Conservation (phyloP, 306 rosid species). For the Cyamopsis tetragonoloba region DNA sequence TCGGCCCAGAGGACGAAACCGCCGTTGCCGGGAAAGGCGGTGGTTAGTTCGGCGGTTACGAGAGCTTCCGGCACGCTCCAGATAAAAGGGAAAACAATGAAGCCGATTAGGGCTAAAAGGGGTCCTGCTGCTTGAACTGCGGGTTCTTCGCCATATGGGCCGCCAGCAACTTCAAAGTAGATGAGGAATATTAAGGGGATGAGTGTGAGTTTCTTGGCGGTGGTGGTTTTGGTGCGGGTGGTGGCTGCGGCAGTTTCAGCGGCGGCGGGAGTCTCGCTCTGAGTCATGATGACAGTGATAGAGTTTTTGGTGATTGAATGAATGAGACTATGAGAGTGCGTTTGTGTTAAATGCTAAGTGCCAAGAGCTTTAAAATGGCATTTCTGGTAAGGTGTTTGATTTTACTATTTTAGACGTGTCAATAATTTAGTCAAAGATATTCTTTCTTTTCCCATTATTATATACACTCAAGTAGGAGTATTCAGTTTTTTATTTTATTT, state of each 20-base stretch:
- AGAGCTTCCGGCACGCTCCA: constrained; percentile 41
- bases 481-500: too few relatives aligned
- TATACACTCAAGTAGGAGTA: too few relatives aligned
- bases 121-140: constrained; percentile 42
- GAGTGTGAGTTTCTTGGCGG: constrained; percentile 22
- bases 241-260: not conserved
- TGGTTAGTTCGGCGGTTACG: constrained; percentile 35
- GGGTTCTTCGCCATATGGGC: constrained; percentile 44
- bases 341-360: too few relatives aligned
- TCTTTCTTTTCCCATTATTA: too few relatives aligned
- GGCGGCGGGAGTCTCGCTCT: too few relatives aligned
- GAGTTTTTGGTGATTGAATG: too few relatives aligned
- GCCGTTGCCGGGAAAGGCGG: constrained; percentile 32
- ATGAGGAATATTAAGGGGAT: constrained; percentile 39
- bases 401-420: too few relatives aligned
- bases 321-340: too few relatives aligned
- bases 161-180: constrained; percentile 44
- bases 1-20: constrained; percentile 37
- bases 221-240: not conserved
- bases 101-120: constrained; percentile 29
- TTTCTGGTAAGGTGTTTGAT: too few relatives aligned
- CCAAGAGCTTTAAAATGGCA: too few relatives aligned
- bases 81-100: constrained; percentile 36
- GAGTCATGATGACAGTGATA: too few relatives aligned
- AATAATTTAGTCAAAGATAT: too few relatives aligned